Percentiles rank a stretch among this genome's conserved stretches.
Evolutionary conservation across 768 basidiomycete species (phyloP).

Genomic region (Ramaria rubella): DNA sequence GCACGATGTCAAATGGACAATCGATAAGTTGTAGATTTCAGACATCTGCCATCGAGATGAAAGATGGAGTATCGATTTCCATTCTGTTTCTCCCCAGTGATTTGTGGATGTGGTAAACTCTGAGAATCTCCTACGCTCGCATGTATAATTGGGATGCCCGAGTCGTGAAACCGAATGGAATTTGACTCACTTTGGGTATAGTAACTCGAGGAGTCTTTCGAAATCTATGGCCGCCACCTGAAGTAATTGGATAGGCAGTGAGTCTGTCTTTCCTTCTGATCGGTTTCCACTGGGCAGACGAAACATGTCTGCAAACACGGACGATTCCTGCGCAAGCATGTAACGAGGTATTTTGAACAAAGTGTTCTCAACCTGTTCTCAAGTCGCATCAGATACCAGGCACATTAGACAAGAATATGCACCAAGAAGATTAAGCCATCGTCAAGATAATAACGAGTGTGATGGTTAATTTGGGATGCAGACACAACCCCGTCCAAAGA

Average conservation of each 20-base stretch:
- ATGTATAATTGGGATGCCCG: too few relatives aligned
- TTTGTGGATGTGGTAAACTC: neutral
- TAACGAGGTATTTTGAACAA: neutral
- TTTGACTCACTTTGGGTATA: neutral
- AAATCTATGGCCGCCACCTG: neutral
- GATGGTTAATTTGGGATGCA: too few relatives aligned
- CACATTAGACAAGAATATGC: neutral
- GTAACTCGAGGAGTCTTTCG: neutral
- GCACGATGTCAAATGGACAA: neutral
- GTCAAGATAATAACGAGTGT: neutral
- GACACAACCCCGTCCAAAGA: too few relatives aligned
- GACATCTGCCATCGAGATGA: neutral
- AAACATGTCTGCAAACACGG: neutral
- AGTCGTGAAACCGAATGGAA: neutral
- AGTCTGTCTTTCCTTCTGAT: neutral
- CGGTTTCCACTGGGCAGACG: neutral
- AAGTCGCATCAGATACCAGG: neutral
- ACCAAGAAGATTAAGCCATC: neutral
- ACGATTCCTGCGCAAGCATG: neutral
- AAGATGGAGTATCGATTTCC: conserved; percentile 1
- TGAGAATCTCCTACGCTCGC: neutral
- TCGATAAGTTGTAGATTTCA: neutral
- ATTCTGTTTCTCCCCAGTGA: neutral
- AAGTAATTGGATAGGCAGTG: neutral
- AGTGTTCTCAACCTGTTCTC: neutral